Evolutionary conservation across 345 rosid genomes (phyloP).

Genomic region (Psidium friedrichsthalianum): DNA sequence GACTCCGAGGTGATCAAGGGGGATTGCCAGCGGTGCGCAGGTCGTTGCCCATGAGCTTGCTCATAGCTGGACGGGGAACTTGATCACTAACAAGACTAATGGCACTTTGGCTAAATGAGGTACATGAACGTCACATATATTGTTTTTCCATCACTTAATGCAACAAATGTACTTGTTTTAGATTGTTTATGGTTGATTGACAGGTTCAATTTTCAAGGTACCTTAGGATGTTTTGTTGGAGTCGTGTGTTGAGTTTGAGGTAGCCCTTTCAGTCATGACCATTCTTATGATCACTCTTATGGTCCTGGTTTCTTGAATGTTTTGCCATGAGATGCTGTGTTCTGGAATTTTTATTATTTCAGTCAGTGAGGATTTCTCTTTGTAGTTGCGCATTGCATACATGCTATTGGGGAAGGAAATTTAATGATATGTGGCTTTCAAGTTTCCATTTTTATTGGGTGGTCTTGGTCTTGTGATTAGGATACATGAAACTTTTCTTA

Average conservation of each 20-base stretch:
- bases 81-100: conserved; percentile 77
- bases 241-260: background rate
- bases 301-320: background rate
- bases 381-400: background rate
- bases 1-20: conserved; percentile 90
- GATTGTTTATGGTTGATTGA: background rate
- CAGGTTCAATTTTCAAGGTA: background rate
- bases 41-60: conserved; percentile 92
- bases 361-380: background rate
- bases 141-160: background rate
- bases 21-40: conserved; percentile 72
- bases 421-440: background rate
- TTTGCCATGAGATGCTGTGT: background rate
- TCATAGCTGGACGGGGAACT: conserved; percentile 90
- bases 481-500: background rate
- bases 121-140: background rate
- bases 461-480: background rate
- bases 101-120: conserved; percentile 98
- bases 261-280: background rate
- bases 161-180: background rate
- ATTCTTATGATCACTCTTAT: background rate
- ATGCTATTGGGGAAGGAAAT: background rate
- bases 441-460: background rate
- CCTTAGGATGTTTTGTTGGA: background rate
- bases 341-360: background rate